Base-by-base conservation (phyloP, 225 moss, liverwort and hornwort species). In the Pleurozium schreberi region DNA sequence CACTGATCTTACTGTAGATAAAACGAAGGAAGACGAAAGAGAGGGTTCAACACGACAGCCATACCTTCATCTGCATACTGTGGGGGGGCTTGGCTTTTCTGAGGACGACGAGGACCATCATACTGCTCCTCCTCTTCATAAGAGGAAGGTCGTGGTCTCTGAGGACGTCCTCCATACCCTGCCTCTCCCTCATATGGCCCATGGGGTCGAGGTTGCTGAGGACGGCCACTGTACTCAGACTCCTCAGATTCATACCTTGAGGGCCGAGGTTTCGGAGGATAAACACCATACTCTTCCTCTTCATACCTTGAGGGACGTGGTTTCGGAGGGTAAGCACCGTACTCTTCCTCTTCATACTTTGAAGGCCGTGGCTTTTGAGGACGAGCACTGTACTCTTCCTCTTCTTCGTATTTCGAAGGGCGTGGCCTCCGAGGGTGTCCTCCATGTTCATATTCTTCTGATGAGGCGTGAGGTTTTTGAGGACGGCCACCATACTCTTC, bases 101-200 rank as follows among this genome's bases (percentile, higher is more conserved):
- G 92, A 78, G 90, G 93, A 52, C 83, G 91, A 20, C 91, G 88
- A 45, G 86, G 91, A 70, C 90, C 88, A 42, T 63, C 90, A 68
- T 91, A 85, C 77, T 90, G 88, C 74, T 87, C 93, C 63, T 88
- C 91, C 28, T 88, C 80, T 69, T 91, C 85, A 27, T 90, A 75
- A 67, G 47, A 62, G 55, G 89, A 81, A 81, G 90, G 87, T 28
- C 55, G 79, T 31, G 92, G 91, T 43, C 82, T 88, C 42, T 91
- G 91, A 70, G 91, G 89, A 47, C 82, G 90, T 8, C 43, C 89
- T 5, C 66, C 84, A 67, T 89, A 58, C 45, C 58, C 89, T 14
- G 47, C 47, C 16, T 89, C 89, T 7, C 84, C 89, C 30, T 89
- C 86, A 11, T 93, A 87, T 9, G 87, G 84, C 33, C 85, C 89